These are phyloP conservation scores for Neopestalotiopsis rosae DNA, from an alignment of 2,329 filamentous ascomycete species.

Conservation along the genomic window DNA sequence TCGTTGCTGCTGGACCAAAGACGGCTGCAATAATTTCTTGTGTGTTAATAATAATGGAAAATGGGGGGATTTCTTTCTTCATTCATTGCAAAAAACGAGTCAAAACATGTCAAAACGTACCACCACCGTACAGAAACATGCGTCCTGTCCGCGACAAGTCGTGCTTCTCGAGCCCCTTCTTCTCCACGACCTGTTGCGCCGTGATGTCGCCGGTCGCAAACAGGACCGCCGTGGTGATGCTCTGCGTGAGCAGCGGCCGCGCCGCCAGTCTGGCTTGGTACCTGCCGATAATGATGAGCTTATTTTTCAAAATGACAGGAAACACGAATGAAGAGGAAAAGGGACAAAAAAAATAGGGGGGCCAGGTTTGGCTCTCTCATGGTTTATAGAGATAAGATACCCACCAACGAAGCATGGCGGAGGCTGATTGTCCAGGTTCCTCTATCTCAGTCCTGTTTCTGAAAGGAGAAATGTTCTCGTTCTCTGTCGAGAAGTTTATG, in stretches of 20 bases:
- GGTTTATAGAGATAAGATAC: constrained; percentile 5
- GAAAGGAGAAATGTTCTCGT: neutral
- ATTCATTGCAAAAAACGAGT: neutral
- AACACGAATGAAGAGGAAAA: too few relatives aligned
- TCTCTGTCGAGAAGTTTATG: neutral
- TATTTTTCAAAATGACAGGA: too few relatives aligned
- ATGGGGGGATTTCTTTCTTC: neutral
- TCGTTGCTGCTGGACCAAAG: constrained; percentile 87
- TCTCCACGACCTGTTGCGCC: constrained; percentile 90
- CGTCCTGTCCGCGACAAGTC: constrained; percentile 73
- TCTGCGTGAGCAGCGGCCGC: constrained; percentile 87
- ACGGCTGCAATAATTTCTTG: constrained; percentile 54
- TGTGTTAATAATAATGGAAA: neutral
- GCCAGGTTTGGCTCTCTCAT: neutral
- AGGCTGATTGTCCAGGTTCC: neutral
- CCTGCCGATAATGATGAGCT: constrained; percentile 51
- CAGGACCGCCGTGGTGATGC: constrained; percentile 86
- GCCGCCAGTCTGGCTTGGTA: constrained; percentile 84
- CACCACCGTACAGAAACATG: constrained; percentile 81
- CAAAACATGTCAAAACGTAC: constrained; percentile 49
- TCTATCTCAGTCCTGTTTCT: neutral
- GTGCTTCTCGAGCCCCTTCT: constrained; percentile 77
- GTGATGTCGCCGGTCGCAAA: constrained; percentile 92
- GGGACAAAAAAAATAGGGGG: too few relatives aligned
- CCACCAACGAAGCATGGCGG: constrained; percentile 35